Evolutionary conservation across 1,284 basidiomycete genomes (phyloP).

Genomic region (Hortiboletus rubellus): DNA sequence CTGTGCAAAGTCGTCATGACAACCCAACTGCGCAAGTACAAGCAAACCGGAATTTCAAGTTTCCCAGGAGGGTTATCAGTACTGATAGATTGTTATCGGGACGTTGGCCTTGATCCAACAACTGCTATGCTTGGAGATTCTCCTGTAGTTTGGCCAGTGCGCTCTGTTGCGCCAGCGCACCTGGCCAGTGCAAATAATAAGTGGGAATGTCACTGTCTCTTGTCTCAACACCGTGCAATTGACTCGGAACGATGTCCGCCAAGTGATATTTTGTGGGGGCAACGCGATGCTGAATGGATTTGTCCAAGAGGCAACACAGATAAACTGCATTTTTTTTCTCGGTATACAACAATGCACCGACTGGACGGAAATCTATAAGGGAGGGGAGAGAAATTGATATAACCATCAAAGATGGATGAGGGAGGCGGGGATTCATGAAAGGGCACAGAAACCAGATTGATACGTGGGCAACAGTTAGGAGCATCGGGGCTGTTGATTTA

Average conservation of each 20-base stretch:
- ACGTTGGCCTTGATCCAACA: background rate
- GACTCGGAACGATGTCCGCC: background rate
- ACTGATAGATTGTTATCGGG: background rate
- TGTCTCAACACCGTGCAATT: too few species aligned
- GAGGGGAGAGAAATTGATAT: background rate
- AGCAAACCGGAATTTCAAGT: background rate
- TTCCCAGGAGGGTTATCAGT: background rate
- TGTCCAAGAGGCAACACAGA: background rate
- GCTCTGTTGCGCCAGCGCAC: background rate
- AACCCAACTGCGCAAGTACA: background rate
- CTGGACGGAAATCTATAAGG: background rate
- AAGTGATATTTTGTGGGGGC: slow-evolving; percentile 5
- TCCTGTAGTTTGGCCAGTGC: too few species aligned
- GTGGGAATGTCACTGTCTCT: too few species aligned
- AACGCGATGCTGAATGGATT: slow-evolving; percentile 5
- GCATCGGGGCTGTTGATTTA: too few species aligned
- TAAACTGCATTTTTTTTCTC: background rate
- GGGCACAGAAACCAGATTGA: background rate
- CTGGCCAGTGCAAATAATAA: too few species aligned
- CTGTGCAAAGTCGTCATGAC: slow-evolving; percentile 1
- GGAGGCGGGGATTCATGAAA: background rate
- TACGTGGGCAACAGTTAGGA: background rate
- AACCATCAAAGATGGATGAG: background rate
- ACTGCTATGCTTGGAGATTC: background rate
- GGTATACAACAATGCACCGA: slow-evolving; percentile 1